Percentiles rank a stretch among this genome's conserved stretches.
These are phyloP conservation scores for Borovskyia barvae DNA, from an alignment of 208 protist genomes.

Conservation along the genomic window DNA sequence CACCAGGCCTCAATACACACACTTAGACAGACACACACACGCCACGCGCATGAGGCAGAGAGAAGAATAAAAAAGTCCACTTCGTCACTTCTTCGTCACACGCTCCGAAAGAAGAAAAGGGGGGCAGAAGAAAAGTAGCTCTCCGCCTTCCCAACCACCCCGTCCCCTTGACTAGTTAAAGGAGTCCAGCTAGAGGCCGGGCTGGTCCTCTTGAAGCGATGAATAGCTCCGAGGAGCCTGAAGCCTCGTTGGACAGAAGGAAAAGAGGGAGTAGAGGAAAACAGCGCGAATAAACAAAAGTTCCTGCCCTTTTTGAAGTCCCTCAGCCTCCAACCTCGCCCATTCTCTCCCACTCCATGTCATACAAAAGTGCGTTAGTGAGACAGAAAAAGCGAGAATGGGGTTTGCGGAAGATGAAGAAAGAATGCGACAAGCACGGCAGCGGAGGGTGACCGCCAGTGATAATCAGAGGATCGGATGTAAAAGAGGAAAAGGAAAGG, in stretches of 20 bases:
- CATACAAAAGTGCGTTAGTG: slow-evolving; percentile 55
- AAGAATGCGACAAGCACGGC: background rate
- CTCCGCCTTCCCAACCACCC: slow-evolving; percentile 12
- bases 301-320: no score
- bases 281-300: no score
- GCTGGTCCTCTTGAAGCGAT: background rate
- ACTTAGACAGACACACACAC: background rate
- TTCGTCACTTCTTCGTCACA: background rate
- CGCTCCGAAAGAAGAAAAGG: slow-evolving; percentile 3
- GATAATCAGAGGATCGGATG: background rate
- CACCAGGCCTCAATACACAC: no score
- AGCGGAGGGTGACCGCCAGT: background rate
- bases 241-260: background rate
- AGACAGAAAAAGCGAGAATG: slow-evolving; percentile 16
- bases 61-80: background rate
- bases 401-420: background rate
- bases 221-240: background rate
- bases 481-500: background rate
- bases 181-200: background rate
- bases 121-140: slow-evolving; percentile 6
- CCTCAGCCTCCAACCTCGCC: no score
- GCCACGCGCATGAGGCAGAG: background rate
- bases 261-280: background rate
- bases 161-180: background rate
- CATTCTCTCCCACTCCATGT: no score